Evolutionary conservation across 176 grass and related monocot species (phyloP), one percentile per base, ranked within the genome.

Genomic region (Urochloa ruziziensis): DNA sequence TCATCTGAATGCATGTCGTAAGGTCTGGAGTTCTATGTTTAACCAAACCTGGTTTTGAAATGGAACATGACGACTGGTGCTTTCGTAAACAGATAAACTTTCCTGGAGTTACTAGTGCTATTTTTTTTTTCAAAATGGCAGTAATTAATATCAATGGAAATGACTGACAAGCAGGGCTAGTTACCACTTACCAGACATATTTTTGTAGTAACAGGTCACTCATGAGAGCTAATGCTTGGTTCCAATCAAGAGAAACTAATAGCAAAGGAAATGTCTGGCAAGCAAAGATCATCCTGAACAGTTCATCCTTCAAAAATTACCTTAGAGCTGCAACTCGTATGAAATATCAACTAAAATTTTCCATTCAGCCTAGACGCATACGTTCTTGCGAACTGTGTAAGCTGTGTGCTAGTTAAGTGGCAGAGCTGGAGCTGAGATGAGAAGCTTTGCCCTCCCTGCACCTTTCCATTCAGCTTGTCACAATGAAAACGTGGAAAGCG

Each of bases 401-500:
- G n/a, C 29, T 33, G 67, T 11, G 13, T 58, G 54, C 54, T 13
- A 25, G n/a, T 14, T 80, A 6, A 24, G 4, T 33, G 21, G 3
- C 4, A 29, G 9, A 68, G 47, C 63, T 68, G 48, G 27, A 81
- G 64, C 18, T 27, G 47, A 56, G 64, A 27, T 27, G 32, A 19
- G 16, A 65, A 6, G 44, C 10, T 14, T 2, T 65, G 36, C 19
- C 10, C 7, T 44, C 10, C 59, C 3, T 54, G 70, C 10, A 21
- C 48, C 13, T 67, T 67, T 17, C 49, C 60, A 52, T 36, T 3
- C 62, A 54, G 54, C 44, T 67, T 40, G 35, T 53, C 64, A 69
- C 66, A 16, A 12, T 16, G 35, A 71, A 57, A 82, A 54, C 65
- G 66, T 58, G 36, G 65, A 82, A 82, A 82, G 53, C 80, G 80